Evolutionary conservation across 2,329 filamentous ascomycete species (phyloP).

Genomic region (Alternaria metachromatica): DNA sequence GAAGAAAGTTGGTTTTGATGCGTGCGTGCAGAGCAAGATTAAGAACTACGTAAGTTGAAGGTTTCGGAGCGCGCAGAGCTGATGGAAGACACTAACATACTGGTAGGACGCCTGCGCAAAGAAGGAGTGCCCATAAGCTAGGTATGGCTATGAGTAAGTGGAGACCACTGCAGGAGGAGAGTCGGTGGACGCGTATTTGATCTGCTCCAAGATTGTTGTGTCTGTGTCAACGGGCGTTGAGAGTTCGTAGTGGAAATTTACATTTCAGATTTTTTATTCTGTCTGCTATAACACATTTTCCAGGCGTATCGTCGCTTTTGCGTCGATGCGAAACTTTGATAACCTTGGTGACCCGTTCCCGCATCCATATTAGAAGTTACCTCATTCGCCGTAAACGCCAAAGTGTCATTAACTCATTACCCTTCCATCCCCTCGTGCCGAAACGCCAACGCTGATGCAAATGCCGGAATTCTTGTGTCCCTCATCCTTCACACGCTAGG

Average conservation of each 20-base stretch:
- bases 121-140: neutral
- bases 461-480: neutral
- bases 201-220: accelerated
- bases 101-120: neutral
- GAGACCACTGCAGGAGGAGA: neutral
- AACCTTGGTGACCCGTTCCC: neutral
- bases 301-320: neutral
- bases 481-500: neutral
- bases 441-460: slow-evolving; percentile 17
- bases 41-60: neutral
- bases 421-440: neutral
- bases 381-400: slow-evolving; percentile 4
- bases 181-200: neutral
- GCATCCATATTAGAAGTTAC: neutral
- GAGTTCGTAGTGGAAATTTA: neutral
- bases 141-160: neutral
- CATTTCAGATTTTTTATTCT: neutral
- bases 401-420: neutral
- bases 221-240: neutral
- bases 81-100: neutral
- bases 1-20: neutral
- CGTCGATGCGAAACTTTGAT: neutral
- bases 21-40: neutral
- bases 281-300: neutral
- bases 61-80: neutral